Conservation (phyloP, 2,329 filamentous ascomycete genomes). For the Ophiostoma novo-ulmi region DNA sequence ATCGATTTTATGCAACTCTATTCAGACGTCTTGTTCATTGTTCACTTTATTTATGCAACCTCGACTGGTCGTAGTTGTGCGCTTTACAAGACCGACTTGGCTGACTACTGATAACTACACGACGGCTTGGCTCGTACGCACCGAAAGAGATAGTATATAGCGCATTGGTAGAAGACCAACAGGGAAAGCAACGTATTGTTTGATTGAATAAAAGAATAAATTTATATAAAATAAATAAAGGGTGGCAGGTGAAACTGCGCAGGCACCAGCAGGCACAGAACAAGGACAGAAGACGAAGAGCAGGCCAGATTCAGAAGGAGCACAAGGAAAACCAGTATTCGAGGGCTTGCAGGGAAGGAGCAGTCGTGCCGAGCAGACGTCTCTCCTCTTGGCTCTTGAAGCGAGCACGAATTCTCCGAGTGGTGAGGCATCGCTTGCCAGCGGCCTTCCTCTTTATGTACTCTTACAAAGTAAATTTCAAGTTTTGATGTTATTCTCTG, state of each 20-base stretch:
- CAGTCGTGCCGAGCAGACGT: not conserved
- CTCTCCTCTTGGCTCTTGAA: not conserved
- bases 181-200: not conserved
- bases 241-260: not conserved
- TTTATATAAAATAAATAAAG: not conserved
- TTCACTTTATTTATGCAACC: too few species aligned
- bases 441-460: too few species aligned
- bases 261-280: too few species aligned
- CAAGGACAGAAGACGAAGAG: not conserved
- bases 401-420: not conserved
- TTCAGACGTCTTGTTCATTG: too few species aligned
- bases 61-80: too few species aligned
- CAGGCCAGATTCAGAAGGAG: not conserved
- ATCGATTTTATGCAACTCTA: not conserved
- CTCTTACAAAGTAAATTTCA: too few species aligned
- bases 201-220: not conserved
- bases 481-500: too few species aligned
- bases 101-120: not conserved
- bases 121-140: not conserved
- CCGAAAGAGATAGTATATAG: not conserved
- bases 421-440: conserved; percentile 6
- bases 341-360: not conserved
- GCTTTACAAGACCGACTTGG: too few species aligned
- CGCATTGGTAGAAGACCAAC: not conserved
- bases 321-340: not conserved